Percentiles rank a stretch among this genome's conserved stretches.
Evolutionary conservation across 2,329 filamentous ascomycete genomes (phyloP).

Genomic region (Arthrobotrys pseudoclavata): DNA sequence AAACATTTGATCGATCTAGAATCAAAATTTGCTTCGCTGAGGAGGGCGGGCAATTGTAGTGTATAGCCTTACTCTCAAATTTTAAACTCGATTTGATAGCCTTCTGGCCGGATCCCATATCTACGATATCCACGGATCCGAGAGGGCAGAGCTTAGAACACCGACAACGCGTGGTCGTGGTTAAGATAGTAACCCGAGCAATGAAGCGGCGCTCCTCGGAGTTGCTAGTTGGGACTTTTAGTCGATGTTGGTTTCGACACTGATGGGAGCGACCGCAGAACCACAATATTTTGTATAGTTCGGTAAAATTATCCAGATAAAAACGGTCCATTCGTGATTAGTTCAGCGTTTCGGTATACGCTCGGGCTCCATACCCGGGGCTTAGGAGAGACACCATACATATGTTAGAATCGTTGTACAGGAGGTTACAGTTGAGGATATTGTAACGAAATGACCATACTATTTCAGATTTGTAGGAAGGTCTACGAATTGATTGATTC

Average conservation of each 20-base stretch:
- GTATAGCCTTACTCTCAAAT: not conserved
- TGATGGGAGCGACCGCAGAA: not conserved
- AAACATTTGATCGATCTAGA: slow-evolving; percentile 2
- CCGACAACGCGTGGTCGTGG: not conserved
- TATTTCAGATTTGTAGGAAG: not conserved
- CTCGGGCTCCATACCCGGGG: not conserved
- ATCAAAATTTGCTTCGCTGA: not conserved
- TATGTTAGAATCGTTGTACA: not conserved
- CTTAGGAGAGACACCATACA: not conserved
- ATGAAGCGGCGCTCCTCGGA: not conserved
- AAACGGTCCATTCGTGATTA: not conserved
- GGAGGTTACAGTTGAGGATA: not conserved
- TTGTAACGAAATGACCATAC: slow-evolving; percentile 2
- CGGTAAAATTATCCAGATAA: not conserved
- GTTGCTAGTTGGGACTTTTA: not conserved
- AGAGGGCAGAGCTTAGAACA: not conserved
- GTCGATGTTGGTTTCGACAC: not conserved
- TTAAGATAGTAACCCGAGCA: not conserved
- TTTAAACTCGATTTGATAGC: not conserved
- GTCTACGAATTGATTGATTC: not conserved
- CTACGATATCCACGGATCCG: not conserved
- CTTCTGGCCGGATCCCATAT: not conserved
- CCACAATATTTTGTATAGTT: not conserved
- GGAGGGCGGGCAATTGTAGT: not conserved
- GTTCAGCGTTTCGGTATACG: not conserved